A percentile compares a stretch with the other conserved stretches of the same genome.
phyloP scores from a whole-genome alignment of 1,284 basidiomycete species.

The Lentinus polychrous region DNA sequence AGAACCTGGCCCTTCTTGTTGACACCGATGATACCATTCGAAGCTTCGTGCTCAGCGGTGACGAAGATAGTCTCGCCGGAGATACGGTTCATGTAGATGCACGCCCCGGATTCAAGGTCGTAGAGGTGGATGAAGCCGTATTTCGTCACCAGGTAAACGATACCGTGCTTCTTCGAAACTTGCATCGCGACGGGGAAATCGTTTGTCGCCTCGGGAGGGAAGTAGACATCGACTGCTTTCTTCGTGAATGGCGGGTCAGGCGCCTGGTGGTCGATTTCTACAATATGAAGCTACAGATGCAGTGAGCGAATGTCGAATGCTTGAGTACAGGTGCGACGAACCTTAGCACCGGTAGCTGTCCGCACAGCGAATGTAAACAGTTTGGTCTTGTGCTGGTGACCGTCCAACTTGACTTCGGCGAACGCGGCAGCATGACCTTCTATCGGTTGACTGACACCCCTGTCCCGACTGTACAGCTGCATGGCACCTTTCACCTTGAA shows the following conservation, averaged over 20 bases:
- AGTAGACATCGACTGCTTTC: slow-evolving; percentile 99
- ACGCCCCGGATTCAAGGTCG: slow-evolving; percentile 96
- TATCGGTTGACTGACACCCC: slow-evolving; percentile 97
- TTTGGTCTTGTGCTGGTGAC: slow-evolving; percentile 79
- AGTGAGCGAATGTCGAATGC: slow-evolving; percentile 12
- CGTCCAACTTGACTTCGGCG: slow-evolving; percentile 87
- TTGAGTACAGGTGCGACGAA: slow-evolving; percentile 29
- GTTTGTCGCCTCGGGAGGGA: slow-evolving; percentile 96
- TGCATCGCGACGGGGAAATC: slow-evolving; percentile 99
- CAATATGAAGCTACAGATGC: slow-evolving; percentile 80
- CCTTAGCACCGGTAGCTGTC: slow-evolving; percentile 95
- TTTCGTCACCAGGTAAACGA: slow-evolving; percentile 97
- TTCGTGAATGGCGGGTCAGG: slow-evolving; percentile 96
- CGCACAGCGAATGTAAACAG: slow-evolving; percentile 95
- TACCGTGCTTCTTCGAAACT: slow-evolving; percentile 94
- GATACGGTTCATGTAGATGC: slow-evolving; percentile 99
- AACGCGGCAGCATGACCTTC: slow-evolving; percentile 98
- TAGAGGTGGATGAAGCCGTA: slow-evolving; percentile 99
- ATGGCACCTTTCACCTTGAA: slow-evolving; percentile 99
- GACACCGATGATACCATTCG: slow-evolving; percentile 96
- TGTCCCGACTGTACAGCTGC: slow-evolving; percentile 88
- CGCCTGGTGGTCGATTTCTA: slow-evolving; percentile 95
- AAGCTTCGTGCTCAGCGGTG: slow-evolving; percentile 92
- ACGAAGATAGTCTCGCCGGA: slow-evolving; percentile 99
- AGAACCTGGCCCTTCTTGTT: slow-evolving; percentile 99